Evolutionary conservation across 2,329 filamentous ascomycete species (phyloP).

Genomic region (Phaeophleospora eucalypticola): DNA sequence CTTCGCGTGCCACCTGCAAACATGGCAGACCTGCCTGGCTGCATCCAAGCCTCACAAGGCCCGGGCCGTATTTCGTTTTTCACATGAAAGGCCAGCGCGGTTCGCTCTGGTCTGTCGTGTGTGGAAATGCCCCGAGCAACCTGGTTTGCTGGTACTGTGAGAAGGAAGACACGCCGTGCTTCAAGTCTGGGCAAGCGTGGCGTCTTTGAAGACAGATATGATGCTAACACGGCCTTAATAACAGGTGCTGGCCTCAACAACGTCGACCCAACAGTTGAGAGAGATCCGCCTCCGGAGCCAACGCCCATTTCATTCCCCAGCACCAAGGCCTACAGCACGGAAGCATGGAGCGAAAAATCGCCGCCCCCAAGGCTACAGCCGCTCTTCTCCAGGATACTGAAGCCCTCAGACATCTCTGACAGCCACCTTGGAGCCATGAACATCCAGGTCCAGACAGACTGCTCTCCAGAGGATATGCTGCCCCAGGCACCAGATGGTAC

Average conservation of each 20-base stretch:
- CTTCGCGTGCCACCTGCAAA: background rate
- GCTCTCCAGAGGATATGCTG: conserved; percentile 39
- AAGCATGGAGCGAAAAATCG: conserved; percentile 16
- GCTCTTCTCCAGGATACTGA: conserved; percentile 41
- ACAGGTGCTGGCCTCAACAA: conserved; percentile 17
- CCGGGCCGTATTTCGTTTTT: no score
- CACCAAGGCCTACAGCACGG: conserved; percentile 1
- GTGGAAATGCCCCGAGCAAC: background rate
- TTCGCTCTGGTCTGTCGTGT: no score
- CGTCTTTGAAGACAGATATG: no score
- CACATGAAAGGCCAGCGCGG: no score
- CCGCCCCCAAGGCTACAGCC: conserved; percentile 39
- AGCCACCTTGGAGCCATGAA: conserved; percentile 42
- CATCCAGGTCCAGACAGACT: conserved; percentile 36
- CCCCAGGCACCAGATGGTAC: conserved; percentile 31
- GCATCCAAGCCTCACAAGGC: background rate
- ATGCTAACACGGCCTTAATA: no score
- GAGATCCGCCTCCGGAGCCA: conserved; percentile 27
- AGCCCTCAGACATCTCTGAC: conserved; percentile 39
- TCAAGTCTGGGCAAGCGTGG: background rate
- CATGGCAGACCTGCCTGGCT: background rate
- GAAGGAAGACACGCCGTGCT: conserved; percentile 2
- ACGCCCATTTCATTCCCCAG: conserved; percentile 27
- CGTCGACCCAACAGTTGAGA: conserved; percentile 26
- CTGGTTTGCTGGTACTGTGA: conserved; percentile 12